Evolutionary conservation across 768 basidiomycete genomes (phyloP).

Genomic region (Tulasnella sp.): DNA sequence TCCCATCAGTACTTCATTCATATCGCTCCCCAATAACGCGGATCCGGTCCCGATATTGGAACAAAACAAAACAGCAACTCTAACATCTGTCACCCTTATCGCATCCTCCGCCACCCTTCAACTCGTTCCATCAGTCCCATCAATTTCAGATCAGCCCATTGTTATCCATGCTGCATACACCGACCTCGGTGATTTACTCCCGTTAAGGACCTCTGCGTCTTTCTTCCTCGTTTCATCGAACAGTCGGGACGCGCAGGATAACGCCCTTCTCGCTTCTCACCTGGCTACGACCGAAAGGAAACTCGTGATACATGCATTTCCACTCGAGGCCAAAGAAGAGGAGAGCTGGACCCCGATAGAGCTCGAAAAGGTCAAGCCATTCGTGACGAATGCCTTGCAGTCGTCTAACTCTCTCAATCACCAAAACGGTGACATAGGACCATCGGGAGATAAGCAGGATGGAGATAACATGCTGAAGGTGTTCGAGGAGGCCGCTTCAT

Average conservation of each 20-base stretch:
- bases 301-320: slow-evolving; percentile 75
- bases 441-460: slow-evolving; percentile 19
- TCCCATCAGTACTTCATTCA: slow-evolving; percentile 1
- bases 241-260: slow-evolving; percentile 73
- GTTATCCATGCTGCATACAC: slow-evolving; percentile 64
- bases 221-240: slow-evolving; percentile 70
- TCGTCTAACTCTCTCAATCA: neutral
- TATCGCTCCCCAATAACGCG: neutral
- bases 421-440: neutral
- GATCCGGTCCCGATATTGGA: slow-evolving; percentile 1
- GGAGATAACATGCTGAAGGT: slow-evolving; percentile 21
- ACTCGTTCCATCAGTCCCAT: slow-evolving; percentile 55
- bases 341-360: slow-evolving; percentile 29
- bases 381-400: slow-evolving; percentile 44
- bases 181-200: slow-evolving; percentile 53
- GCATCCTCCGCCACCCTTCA: slow-evolving; percentile 40
- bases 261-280: slow-evolving; percentile 74
- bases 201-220: slow-evolving; percentile 65
- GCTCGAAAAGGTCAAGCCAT: slow-evolving; percentile 44
- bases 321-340: slow-evolving; percentile 29
- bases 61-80: neutral
- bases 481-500: neutral
- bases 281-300: slow-evolving; percentile 56
- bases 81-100: slow-evolving; percentile 40
- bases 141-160: slow-evolving; percentile 49